Percentiles rank a stretch among this genome's conserved stretches.
These are phyloP conservation scores for Boletales sp. DNA, from an alignment of 768 basidiomycete genomes.

Conservation along the genomic window DNA sequence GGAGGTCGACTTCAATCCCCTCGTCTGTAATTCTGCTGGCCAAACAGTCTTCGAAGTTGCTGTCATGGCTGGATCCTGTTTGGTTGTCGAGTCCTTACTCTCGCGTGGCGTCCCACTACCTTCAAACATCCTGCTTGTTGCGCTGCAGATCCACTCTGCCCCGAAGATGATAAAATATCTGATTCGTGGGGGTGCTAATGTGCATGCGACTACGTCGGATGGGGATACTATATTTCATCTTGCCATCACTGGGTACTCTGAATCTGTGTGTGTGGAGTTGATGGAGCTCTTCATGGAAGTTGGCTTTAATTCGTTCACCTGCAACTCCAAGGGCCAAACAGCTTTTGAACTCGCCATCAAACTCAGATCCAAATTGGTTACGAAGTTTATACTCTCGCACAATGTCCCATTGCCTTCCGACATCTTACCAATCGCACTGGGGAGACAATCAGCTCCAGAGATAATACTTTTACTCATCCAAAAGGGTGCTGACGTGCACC, in stretches of 20 bases:
- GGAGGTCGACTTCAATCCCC: neutral
- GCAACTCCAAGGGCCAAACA: neutral
- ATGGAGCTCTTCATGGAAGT: neutral
- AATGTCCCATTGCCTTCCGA: neutral
- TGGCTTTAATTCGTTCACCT: neutral
- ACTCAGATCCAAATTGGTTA: neutral
- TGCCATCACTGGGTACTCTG: neutral
- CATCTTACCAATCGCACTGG: neutral
- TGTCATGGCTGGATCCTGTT: neutral
- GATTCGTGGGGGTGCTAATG: neutral
- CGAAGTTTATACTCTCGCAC: neutral
- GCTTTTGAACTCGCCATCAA: neutral
- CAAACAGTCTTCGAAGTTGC: neutral
- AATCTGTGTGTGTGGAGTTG: neutral
- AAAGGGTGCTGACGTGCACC: neutral
- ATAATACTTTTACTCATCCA: neutral
- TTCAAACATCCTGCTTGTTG: neutral
- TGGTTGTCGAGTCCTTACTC: neutral
- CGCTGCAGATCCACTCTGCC: neutral
- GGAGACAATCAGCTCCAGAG: neutral
- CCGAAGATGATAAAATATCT: neutral
- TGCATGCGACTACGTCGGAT: neutral
- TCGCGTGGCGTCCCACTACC: neutral
- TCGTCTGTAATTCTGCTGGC: neutral
- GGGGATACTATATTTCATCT: neutral